Percentiles rank a stretch among this genome's conserved stretches.
Evolutionary conservation across 163 green algal species (phyloP).

Genomic region (Scenedesmus sp.): DNA sequence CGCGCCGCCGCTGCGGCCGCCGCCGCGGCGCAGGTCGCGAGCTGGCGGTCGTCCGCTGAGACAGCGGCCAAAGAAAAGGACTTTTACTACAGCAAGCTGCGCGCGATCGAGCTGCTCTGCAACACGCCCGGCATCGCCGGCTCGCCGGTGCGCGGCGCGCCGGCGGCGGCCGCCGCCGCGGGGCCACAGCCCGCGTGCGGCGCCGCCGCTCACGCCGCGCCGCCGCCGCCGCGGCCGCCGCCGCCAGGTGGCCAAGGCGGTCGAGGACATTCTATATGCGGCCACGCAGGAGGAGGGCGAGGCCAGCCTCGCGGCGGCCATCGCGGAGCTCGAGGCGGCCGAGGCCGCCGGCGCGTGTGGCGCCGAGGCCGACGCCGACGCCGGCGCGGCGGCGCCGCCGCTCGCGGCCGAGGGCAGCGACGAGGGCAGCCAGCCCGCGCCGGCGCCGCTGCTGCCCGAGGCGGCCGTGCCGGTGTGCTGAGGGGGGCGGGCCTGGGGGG

Average conservation of each 20-base stretch:
- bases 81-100: constrained; percentile 86
- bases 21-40: constrained; percentile 45
- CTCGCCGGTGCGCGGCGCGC: constrained; percentile 3
- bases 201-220: too few relatives aligned
- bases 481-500: too few relatives aligned
- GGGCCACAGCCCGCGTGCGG: too few relatives aligned
- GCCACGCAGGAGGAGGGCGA: constrained; percentile 45
- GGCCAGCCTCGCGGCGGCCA: constrained; percentile 27
- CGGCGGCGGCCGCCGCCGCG: not conserved
- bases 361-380: not conserved
- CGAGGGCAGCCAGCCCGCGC: too few relatives aligned
- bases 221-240: too few relatives aligned
- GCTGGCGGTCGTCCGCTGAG: constrained; percentile 51
- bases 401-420: too few relatives aligned
- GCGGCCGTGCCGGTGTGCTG: too few relatives aligned
- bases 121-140: constrained; percentile 68
- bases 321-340: constrained; percentile 32
- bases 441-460: too few relatives aligned
- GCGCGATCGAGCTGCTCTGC: constrained; percentile 96
- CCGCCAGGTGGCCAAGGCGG: constrained; percentile 30
- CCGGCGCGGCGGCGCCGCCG: not conserved
- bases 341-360: not conserved
- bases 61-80: constrained; percentile 66
- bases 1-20: not conserved
- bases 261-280: constrained; percentile 50